A percentile compares a stretch with the other conserved stretches of the same genome.
These are phyloP conservation scores for Leucaena leucocephala DNA, from an alignment of 306 rosid genomes.

Conservation along the genomic window DNA sequence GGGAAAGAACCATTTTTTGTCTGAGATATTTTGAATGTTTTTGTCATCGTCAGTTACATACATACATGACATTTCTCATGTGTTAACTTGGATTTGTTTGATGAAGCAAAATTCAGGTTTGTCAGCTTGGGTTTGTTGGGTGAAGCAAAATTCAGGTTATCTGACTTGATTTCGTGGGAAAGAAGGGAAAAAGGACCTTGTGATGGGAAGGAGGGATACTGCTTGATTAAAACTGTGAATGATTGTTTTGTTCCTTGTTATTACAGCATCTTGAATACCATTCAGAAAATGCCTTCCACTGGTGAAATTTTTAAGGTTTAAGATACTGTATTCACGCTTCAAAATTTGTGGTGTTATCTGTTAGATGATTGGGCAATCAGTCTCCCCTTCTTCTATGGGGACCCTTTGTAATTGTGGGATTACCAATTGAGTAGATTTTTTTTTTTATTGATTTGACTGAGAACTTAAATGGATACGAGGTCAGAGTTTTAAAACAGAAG, in stretches of 20 bases:
- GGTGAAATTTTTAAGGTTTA: background rate
- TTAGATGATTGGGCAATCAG: background rate
- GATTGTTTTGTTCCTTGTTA: background rate
- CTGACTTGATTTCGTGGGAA: conserved; percentile 14
- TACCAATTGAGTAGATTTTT: background rate
- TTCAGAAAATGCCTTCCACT: background rate
- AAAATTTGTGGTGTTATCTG: background rate
- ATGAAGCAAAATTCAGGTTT: conserved; percentile 32
- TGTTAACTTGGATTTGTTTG: conserved; percentile 24
- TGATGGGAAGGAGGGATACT: background rate
- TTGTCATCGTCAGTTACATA: background rate
- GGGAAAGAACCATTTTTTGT: conserved; percentile 20
- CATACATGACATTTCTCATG: background rate
- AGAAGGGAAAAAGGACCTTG: background rate
- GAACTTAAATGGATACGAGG: background rate
- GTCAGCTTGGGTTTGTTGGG: background rate
- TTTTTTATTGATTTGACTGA: background rate
- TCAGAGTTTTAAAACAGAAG: background rate
- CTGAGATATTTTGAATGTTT: conserved; percentile 25
- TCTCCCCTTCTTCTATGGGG: background rate
- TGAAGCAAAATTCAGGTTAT: conserved; percentile 27
- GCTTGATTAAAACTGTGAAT: background rate
- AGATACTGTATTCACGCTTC: background rate
- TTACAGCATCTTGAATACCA: background rate
- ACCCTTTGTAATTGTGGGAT: background rate